Evolutionary conservation across 371 early-diverging fungal genomes (phyloP).

Genomic region (Zychaea mexicana): DNA sequence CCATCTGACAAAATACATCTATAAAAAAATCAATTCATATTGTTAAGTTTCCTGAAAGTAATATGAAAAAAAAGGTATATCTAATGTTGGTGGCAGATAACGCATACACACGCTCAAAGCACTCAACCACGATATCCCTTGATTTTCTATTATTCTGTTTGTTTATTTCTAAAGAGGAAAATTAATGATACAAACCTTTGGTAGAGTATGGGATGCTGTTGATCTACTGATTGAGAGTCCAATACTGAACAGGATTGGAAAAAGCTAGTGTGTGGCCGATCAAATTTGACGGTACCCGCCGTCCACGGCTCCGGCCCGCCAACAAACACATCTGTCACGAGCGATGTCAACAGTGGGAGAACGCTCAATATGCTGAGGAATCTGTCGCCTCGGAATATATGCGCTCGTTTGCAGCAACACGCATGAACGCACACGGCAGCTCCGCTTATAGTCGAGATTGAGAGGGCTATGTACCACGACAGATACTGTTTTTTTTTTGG

Average conservation of each 20-base stretch:
- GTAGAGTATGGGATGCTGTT: background rate
- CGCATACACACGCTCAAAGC: no score
- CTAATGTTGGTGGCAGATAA: no score
- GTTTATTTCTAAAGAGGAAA: constrained; percentile 25
- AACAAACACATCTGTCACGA: constrained; percentile 19
- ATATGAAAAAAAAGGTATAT: no score
- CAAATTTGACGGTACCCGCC: constrained; percentile 25
- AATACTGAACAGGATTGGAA: constrained; percentile 23
- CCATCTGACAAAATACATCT: constrained; percentile 18
- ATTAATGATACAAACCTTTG: constrained; percentile 17
- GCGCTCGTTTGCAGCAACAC: constrained; percentile 24
- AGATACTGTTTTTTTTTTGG: constrained; percentile 20
- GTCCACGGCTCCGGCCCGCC: constrained; percentile 36
- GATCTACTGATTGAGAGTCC: constrained; percentile 8
- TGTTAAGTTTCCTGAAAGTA: no score
- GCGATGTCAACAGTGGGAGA: background rate
- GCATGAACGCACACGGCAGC: constrained; percentile 26
- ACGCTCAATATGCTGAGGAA: constrained; percentile 23
- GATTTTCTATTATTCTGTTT: background rate
- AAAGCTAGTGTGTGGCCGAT: constrained; percentile 22
- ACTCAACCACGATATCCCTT: background rate
- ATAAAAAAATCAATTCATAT: no score
- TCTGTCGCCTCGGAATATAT: constrained; percentile 23
- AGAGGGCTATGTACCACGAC: constrained; percentile 23
- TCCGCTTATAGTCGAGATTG: constrained; percentile 21